Base-by-base conservation (phyloP, 2,329 filamentous ascomycete genomes). In the Phialocephala sp. region DNA sequence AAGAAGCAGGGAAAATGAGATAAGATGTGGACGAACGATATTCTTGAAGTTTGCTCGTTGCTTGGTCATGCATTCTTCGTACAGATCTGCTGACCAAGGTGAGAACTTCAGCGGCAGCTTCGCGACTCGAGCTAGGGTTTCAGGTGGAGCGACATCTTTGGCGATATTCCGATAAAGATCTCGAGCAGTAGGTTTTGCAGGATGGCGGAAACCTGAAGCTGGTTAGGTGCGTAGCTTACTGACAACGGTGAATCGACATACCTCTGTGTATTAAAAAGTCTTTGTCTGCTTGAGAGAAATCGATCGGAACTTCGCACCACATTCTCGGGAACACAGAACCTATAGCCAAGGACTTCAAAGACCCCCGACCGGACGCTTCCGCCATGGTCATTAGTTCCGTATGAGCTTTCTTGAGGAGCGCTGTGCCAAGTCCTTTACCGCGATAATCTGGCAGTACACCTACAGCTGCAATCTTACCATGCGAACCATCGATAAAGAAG, bases 301-400 rank as follows among this genome's bases (percentile, higher is more conserved):
- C 77, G 1, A 72, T 70, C 2, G 80, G 80, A 3, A 82, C 75
- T 2, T 78, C 79, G 5, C 80, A 80, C 79, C 80, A 83, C 66
- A 83, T 79, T n/a, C 81, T 74, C 37, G 81, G 81, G 50, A 80
- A 80, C 2, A 68, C 64, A 27, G 75, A 77, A 14, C 75, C 74
- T 22, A 78, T 71, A 6, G 63, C 66, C 12, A 77, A 64, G 41
- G 67, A 64, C 41, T 63, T 65, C 14, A 73, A 55, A 8, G 52
- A 20, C 39, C 63, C 72, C 68, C 58, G 73, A 75, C 35, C 73
- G 32, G 77, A 66, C 6, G 74, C 69, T n/a, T 75, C 58, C 24
- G n/a, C 52, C 14, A 32, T 56, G 1, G 61, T 68, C 50, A 69
- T 69, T 8, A 77, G 60, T 8, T 71, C 70, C 55, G 72, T 71